Conservation (phyloP, 495 filamentous ascomycete genomes). For the Copromyces sp. region DNA sequence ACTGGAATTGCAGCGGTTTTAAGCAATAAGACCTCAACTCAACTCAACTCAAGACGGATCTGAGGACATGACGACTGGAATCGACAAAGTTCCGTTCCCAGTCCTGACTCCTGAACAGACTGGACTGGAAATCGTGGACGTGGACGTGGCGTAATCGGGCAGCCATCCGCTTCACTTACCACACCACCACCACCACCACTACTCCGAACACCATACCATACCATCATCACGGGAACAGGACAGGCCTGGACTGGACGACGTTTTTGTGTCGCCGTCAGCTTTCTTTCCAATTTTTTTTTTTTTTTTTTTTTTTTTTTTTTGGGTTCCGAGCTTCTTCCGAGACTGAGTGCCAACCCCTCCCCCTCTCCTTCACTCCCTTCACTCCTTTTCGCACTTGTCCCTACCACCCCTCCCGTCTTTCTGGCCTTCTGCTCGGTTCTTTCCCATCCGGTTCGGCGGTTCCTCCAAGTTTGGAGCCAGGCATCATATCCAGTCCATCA, state of each 20-base stretch:
- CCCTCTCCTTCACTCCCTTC: not conserved
- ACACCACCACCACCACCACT: not conserved
- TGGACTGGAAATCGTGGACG: not conserved
- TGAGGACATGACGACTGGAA: not conserved
- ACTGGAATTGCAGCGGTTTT: not conserved
- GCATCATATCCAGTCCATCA: too few species aligned
- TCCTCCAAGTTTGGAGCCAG: not conserved
- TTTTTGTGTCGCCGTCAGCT: not conserved
- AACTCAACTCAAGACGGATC: not conserved
- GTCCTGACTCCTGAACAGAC: not conserved
- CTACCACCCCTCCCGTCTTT: not conserved
- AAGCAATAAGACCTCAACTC: not conserved
- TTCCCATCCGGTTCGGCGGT: not conserved
- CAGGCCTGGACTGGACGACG: not conserved
- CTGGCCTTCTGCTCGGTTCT: not conserved
- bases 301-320: too few species aligned
- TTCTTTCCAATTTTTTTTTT: too few species aligned
- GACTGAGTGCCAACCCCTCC: not conserved
- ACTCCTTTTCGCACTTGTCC: not conserved
- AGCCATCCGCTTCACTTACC: not conserved
- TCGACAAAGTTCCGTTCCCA: not conserved
- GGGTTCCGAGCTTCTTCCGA: not conserved
- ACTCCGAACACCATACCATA: not conserved
- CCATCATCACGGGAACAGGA: not conserved
- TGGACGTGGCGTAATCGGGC: not conserved